Conservation (phyloP, 2,329 filamentous ascomycete genomes). For the Magnaporthiopsis rhizophila region DNA sequence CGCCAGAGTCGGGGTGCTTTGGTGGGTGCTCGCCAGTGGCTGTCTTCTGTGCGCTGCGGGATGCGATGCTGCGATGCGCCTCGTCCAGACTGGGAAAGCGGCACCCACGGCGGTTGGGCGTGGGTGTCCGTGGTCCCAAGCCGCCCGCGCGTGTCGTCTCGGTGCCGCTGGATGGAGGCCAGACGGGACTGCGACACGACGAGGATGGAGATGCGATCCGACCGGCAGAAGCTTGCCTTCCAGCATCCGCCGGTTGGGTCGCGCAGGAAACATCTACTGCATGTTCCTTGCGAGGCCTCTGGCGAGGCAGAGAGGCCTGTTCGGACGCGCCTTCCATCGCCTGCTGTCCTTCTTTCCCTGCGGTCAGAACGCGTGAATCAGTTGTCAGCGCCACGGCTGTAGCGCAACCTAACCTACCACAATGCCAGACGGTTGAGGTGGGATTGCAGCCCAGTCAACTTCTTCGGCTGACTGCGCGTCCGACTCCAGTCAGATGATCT, state of each 20-base stretch:
- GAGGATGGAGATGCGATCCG: not conserved
- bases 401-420: too few species aligned
- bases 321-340: not conserved
- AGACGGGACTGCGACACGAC: not conserved
- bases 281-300: not conserved
- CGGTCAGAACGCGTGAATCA: not conserved
- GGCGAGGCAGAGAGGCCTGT: not conserved
- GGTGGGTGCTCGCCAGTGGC: not conserved
- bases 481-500: not conserved
- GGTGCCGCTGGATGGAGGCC: not conserved
- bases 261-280: not conserved
- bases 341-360: not conserved
- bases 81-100: conserved; percentile 29
- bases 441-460: not conserved
- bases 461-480: not conserved
- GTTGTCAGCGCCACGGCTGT: not conserved
- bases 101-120: conserved; percentile 17
- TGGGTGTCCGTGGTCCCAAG: not conserved
- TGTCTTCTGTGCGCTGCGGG: not conserved
- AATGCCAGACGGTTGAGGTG: not conserved
- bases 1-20: conserved; percentile 6
- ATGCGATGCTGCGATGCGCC: conserved; percentile 30
- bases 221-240: not conserved
- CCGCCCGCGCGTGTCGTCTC: not conserved
- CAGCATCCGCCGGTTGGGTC: not conserved